Conservation (phyloP, 805 yeast species). For the Kuraishia ogatae region DNA sequence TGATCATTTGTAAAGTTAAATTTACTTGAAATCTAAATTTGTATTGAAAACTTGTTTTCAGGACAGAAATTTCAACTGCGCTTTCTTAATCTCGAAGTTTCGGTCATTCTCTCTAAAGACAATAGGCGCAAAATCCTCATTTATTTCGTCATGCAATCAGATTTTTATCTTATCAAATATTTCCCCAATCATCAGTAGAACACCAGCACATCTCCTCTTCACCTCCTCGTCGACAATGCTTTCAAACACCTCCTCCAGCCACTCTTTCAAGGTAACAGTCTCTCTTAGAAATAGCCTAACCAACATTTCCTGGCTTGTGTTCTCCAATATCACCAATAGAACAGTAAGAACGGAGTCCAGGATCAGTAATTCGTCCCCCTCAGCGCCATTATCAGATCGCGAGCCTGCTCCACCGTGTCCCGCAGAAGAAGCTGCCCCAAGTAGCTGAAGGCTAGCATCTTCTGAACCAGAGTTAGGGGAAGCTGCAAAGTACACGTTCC, state of each 20-base stretch:
- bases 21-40: too few relatives aligned
- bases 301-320: constrained; percentile 6
- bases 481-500: not conserved
- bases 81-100: too few relatives aligned
- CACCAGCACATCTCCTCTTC: constrained; percentile 3
- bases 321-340: constrained; percentile 7
- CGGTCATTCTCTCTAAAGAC: too few relatives aligned
- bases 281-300: constrained; percentile 6
- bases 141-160: not conserved
- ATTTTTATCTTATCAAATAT: not conserved
- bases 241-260: constrained; percentile 1
- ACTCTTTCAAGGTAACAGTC: constrained; percentile 2
- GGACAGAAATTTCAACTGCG: too few relatives aligned
- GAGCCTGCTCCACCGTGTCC: not conserved
- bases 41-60: too few relatives aligned
- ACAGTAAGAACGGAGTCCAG: constrained; percentile 8
- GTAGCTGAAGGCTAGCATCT: not conserved
- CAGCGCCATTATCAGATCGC: not conserved
- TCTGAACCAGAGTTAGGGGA: not conserved
- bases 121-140: not conserved
- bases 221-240: constrained; percentile 1
- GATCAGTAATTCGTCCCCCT: constrained; percentile 5
- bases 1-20: too few relatives aligned
- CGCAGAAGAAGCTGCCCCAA: not conserved
- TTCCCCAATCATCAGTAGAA: not conserved